These are phyloP conservation scores for Trypanosoma melophagium DNA, from an alignment of 208 protist genomes.

Conservation along the genomic window DNA sequence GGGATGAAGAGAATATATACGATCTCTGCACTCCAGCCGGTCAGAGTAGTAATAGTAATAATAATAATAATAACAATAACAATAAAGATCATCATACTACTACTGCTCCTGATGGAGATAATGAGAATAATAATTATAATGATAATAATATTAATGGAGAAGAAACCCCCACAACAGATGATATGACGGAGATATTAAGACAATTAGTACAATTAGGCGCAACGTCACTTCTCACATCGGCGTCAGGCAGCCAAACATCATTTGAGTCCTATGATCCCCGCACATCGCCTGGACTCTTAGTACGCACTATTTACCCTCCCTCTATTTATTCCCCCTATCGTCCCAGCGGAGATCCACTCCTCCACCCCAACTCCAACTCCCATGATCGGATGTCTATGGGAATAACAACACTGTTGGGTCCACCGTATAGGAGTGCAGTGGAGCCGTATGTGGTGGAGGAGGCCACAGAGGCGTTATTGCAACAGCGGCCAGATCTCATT, in stretches of 20 bases:
- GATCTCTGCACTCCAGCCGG: slow-evolving; percentile 15
- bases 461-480: slow-evolving; percentile 5
- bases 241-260: slow-evolving; percentile 25
- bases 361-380: no score
- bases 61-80: slow-evolving; percentile 1
- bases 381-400: neutral
- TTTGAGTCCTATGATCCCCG: slow-evolving; percentile 49
- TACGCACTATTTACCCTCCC: slow-evolving; percentile 55
- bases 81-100: neutral
- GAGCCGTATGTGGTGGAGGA: slow-evolving; percentile 34
- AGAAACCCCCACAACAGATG: neutral
- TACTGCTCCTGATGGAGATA: slow-evolving; percentile 1
- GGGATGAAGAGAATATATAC: slow-evolving; percentile 14
- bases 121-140: slow-evolving; percentile 4
- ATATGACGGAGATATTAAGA: slow-evolving; percentile 46
- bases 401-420: slow-evolving; percentile 1
- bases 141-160: neutral
- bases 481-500: slow-evolving; percentile 21
- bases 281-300: slow-evolving; percentile 47
- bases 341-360: slow-evolving; percentile 49
- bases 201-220: slow-evolving; percentile 71
- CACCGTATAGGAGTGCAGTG: slow-evolving; percentile 32
- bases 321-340: slow-evolving; percentile 77
- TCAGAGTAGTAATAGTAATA: neutral
- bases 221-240: slow-evolving; percentile 52